Evolutionary conservation across 75 land plant species (phyloP).

Genomic region (Azolla pinnata): DNA sequence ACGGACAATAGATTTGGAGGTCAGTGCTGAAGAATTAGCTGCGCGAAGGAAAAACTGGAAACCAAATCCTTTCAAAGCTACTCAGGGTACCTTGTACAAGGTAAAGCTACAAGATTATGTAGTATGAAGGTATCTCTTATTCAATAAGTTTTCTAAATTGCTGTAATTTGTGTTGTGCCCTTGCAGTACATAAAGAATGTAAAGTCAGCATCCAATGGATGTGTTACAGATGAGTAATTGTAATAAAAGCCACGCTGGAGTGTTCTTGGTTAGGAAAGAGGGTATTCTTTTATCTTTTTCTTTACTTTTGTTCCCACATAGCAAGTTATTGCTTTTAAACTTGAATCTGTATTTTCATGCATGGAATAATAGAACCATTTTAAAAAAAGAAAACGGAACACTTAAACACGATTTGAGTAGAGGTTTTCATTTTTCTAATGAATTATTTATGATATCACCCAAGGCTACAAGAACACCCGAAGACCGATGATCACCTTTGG

Average conservation of each 20-base stretch:
- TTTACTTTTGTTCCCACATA: not conserved
- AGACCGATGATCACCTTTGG: no score
- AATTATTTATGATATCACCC: no score
- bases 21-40: slow-evolving; percentile 53
- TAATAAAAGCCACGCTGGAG: not conserved
- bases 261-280: not conserved
- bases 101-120: slow-evolving; percentile 17
- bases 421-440: no score
- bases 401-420: no score
- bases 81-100: slow-evolving; percentile 72
- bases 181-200: slow-evolving; percentile 86
- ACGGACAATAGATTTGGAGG: slow-evolving; percentile 53
- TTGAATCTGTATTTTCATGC: not conserved
- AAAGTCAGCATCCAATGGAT: slow-evolving; percentile 74
- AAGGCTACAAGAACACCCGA: no score
- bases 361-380: no score
- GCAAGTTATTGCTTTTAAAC: not conserved
- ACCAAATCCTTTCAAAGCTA: slow-evolving; percentile 65
- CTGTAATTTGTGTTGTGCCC: slow-evolving; percentile 1
- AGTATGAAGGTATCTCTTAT: not conserved
- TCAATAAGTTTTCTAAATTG: slow-evolving; percentile 4
- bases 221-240: slow-evolving; percentile 81
- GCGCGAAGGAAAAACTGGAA: slow-evolving; percentile 60
- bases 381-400: no score
- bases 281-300: not conserved